Percentiles rank a stretch among this genome's conserved stretches.
Evolutionary conservation across 2,329 filamentous ascomycete species (phyloP).

Genomic region (Volutella citrinella): DNA sequence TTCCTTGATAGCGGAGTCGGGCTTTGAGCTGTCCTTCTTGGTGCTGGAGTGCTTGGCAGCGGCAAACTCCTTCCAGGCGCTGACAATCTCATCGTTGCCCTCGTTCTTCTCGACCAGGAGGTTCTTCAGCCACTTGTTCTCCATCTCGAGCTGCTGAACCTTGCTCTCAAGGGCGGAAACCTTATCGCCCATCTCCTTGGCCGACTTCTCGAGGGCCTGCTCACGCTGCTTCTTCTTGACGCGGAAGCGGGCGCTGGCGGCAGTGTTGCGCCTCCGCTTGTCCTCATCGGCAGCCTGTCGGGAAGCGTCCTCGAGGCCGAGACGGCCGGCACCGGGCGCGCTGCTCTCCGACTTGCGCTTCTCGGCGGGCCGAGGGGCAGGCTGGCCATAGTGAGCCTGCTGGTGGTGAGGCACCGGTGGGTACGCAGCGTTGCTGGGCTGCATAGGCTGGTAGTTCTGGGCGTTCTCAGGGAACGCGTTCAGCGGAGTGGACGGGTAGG

Average conservation of each 20-base stretch:
- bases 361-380: conserved; percentile 33
- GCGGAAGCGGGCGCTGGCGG: conserved; percentile 83
- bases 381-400: conserved; percentile 28
- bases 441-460: conserved; percentile 48
- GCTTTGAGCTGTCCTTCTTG: conserved; percentile 27
- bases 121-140: conserved; percentile 80
- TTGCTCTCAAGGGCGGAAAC: conserved; percentile 69
- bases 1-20: conserved; percentile 26
- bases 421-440: conserved; percentile 47
- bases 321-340: conserved; percentile 35
- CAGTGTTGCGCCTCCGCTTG: conserved; percentile 85
- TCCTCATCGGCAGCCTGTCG: conserved; percentile 81
- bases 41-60: conserved; percentile 32
- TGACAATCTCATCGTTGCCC: conserved; percentile 50
- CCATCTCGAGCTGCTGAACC: conserved; percentile 74
- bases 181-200: conserved; percentile 82
- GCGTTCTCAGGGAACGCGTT: conserved; percentile 35
- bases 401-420: conserved; percentile 34
- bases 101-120: conserved; percentile 80
- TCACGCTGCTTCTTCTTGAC: conserved; percentile 97
- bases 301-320: conserved; percentile 67
- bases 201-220: conserved; percentile 75
- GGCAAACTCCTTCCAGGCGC: conserved; percentile 50
- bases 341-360: conserved; percentile 46
- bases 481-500: conserved; percentile 49